These are phyloP conservation scores for Lepidium sativum DNA, from an alignment of 345 rosid genomes.

Conservation along the genomic window DNA sequence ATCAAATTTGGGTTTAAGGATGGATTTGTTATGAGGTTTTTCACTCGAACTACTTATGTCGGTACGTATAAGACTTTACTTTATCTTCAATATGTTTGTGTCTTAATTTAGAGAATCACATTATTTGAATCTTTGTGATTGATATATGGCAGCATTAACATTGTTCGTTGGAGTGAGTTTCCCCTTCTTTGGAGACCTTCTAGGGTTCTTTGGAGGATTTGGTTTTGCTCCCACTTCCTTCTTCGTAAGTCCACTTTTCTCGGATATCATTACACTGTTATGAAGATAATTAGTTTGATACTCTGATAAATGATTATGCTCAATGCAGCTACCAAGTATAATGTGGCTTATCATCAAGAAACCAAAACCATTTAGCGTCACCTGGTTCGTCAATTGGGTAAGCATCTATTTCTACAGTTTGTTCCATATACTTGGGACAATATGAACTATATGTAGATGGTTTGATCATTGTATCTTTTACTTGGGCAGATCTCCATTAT, in stretches of 20 bases:
- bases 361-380: conserved; percentile 61
- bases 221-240: conserved; percentile 92
- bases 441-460: neutral
- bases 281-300: neutral
- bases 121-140: neutral
- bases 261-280: neutral
- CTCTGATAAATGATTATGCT: neutral
- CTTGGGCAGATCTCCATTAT: conserved; percentile 44
- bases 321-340: conserved; percentile 71
- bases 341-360: conserved; percentile 93
- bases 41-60: conserved; percentile 71
- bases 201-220: conserved; percentile 96
- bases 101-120: neutral
- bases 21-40: conserved; percentile 48
- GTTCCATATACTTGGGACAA: neutral
- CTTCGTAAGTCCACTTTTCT: conserved; percentile 63
- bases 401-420: neutral
- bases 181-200: conserved; percentile 94
- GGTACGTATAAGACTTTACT: conserved; percentile 38
- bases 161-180: conserved; percentile 75
- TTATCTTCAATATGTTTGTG: too few relatives aligned
- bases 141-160: conserved; percentile 58
- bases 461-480: neutral
- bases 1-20: conserved; percentile 43
- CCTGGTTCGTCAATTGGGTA: conserved; percentile 94